Base-by-base conservation (phyloP, 176 grass and related monocot genomes). In the Ananas comosus region DNA sequence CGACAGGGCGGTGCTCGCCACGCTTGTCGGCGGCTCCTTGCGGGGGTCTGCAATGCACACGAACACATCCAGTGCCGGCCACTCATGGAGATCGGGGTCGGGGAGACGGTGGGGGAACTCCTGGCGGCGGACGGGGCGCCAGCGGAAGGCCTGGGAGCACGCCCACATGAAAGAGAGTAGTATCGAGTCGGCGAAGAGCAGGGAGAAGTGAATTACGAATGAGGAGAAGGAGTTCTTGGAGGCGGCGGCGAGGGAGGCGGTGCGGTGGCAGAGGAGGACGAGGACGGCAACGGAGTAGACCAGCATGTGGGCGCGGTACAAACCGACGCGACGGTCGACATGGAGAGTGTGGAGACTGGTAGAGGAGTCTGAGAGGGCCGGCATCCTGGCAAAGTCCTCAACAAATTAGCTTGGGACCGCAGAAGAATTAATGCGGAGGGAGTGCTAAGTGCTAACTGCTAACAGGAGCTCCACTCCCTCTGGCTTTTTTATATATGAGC, bases 11-110 rank as follows among this genome's bases (percentile, higher is more conserved):
- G 77, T 85, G 72, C 63, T 80, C 16, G 28, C 76, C 11, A 85
- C 83, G 67, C 72, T 70, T 29, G 68, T 42, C 1, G 83, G 83
- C 1, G 83, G 83, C 72, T 85, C 83, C 33, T 80, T 79, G 25
- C 63, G 59, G 3, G 83, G 83, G 33, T 85, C 77, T 1, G 83
- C 83, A 3, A 77, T 85, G 72, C 83, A 85, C 1, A 85, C 68
- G n/a, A 85, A 85, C 13, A 85, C 83, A 23, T 85, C 83, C 2
- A 85, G 68, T 16, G 73, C 64, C 47, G 50, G 80, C 78, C 78
- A 80, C 6, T 27, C 18, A 13, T 28, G 16, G 52, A 22, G 22
- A 13, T 66, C 50, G 0, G 78, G 48, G 16, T 72, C 51, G 0
- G 78, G 76, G 11, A 85, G 78, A 51, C 66, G 67, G 27, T 49